Evolutionary conservation across 257 asterid species (phyloP).

Genomic region (Eustoma russellianum): DNA sequence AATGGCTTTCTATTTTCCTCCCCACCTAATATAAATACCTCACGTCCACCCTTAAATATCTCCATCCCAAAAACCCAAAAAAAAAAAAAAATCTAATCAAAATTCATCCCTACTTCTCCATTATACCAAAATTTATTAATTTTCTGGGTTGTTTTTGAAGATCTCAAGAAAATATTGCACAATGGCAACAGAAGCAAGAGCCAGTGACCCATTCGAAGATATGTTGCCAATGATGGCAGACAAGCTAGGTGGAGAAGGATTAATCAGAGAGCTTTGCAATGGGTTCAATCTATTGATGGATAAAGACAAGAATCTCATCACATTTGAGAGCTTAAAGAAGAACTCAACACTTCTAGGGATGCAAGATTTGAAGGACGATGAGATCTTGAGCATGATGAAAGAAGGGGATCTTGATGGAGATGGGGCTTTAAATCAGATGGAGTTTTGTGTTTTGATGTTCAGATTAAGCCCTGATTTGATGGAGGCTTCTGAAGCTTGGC

Average conservation of each 20-base stretch:
- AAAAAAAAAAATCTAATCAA: too few relatives aligned
- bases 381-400: conserved; percentile 24
- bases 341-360: conserved; percentile 22
- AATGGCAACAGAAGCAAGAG: too few relatives aligned
- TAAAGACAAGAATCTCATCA: conserved; percentile 23
- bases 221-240: conserved; percentile 28
- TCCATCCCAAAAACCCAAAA: too few relatives aligned
- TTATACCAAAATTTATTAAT: too few relatives aligned
- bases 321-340: conserved; percentile 33
- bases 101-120: too few relatives aligned
- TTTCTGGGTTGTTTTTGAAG: too few relatives aligned
- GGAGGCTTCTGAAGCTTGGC: conserved; percentile 16
- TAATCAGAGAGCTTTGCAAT: conserved; percentile 29
- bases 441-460: conserved; percentile 34
- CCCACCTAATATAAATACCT: too few relatives aligned
- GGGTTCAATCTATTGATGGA: conserved; percentile 31
- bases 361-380: conserved; percentile 27
- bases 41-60: too few relatives aligned
- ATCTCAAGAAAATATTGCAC: too few relatives aligned
- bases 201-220: too few relatives aligned
- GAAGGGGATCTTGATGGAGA: conserved; percentile 40
- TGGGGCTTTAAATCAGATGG: conserved; percentile 36
- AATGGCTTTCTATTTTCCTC: too few relatives aligned
- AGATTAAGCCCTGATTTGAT: conserved; percentile 26
- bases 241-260: conserved; percentile 22